These are phyloP conservation scores for Lojkania enalia DNA, from an alignment of 2,329 filamentous ascomycete species.

Conservation along the genomic window DNA sequence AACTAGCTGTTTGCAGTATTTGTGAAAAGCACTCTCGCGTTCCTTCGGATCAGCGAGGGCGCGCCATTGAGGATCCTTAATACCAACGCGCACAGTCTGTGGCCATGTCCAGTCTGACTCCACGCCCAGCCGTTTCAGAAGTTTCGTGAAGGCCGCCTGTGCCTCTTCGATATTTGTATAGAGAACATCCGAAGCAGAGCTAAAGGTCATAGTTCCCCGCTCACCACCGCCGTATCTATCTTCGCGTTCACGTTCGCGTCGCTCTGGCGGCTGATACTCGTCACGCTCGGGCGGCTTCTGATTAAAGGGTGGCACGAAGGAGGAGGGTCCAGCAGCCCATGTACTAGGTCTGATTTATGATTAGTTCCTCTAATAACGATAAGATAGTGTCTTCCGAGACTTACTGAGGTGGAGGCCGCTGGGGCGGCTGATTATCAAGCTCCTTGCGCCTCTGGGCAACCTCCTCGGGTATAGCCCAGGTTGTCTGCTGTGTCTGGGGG, in stretches of 20 bases:
- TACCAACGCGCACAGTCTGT: constrained; percentile 80
- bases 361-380: no score
- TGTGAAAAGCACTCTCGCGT: constrained; percentile 87
- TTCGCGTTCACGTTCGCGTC: constrained; percentile 51
- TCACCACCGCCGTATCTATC: constrained; percentile 47
- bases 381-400: no score
- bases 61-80: constrained; percentile 90
- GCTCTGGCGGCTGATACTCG: constrained; percentile 49
- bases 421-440: constrained; percentile 51
- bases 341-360: constrained; percentile 50
- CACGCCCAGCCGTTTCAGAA: constrained; percentile 81
- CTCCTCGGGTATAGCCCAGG: constrained; percentile 88
- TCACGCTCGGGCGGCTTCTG: constrained; percentile 39
- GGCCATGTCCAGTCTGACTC: constrained; percentile 94
- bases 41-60: constrained; percentile 92
- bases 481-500: constrained; percentile 85
- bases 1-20: constrained; percentile 88
- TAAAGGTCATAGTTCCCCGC: constrained; percentile 37
- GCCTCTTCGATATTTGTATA: constrained; percentile 72
- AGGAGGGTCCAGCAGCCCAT: constrained; percentile 63
- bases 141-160: constrained; percentile 88
- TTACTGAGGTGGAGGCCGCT: constrained; percentile 47
- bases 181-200: constrained; percentile 57
- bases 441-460: constrained; percentile 74
- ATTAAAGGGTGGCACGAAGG: constrained; percentile 47